Conservation (phyloP, 2,329 filamentous ascomycete species). For the Aspergillus pseudoglaucus region DNA sequence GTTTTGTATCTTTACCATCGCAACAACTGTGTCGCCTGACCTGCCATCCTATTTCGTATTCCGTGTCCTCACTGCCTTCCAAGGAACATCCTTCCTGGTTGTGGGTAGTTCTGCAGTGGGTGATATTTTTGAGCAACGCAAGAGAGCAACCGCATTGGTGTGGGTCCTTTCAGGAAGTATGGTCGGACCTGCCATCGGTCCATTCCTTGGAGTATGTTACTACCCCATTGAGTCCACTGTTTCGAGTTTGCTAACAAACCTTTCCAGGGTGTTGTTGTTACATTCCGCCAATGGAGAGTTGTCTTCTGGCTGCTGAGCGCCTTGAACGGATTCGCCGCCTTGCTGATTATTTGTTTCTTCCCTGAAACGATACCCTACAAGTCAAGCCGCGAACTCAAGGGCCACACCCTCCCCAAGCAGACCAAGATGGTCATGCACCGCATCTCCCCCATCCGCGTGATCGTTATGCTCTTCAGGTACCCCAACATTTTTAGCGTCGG, state of each 20-base stretch:
- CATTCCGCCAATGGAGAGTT: slow-evolving; percentile 63
- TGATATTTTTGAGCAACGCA: slow-evolving; percentile 59
- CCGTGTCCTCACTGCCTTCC: slow-evolving; percentile 65
- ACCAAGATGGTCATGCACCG: slow-evolving; percentile 52
- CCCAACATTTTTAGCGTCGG: slow-evolving; percentile 61
- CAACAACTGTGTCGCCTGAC: slow-evolving; percentile 65
- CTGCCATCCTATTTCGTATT: slow-evolving; percentile 67
- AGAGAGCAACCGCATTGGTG: slow-evolving; percentile 64
- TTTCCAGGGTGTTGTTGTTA: slow-evolving; percentile 68
- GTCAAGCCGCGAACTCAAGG: slow-evolving; percentile 55
- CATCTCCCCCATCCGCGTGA: slow-evolving; percentile 58
- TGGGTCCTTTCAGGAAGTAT: slow-evolving; percentile 68
- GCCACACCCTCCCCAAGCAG: slow-evolving; percentile 46
- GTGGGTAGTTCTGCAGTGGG: slow-evolving; percentile 65
- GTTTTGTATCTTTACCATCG: slow-evolving; percentile 64
- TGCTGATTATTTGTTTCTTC: slow-evolving; percentile 59
- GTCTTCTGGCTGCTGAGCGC: slow-evolving; percentile 74
- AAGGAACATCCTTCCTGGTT: slow-evolving; percentile 67
- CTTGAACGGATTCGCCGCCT: slow-evolving; percentile 53
- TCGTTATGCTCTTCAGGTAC: slow-evolving; percentile 59
- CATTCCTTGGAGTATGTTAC: slow-evolving; percentile 28
- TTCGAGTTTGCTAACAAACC: slow-evolving; percentile 38
- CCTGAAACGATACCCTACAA: slow-evolving; percentile 67
- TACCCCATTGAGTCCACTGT: neutral
- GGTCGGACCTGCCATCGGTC: slow-evolving; percentile 63